Percentiles rank a stretch among this genome's conserved stretches.
These are phyloP conservation scores for Chalciporus chontae DNA, from an alignment of 768 basidiomycete genomes.

Conservation along the genomic window DNA sequence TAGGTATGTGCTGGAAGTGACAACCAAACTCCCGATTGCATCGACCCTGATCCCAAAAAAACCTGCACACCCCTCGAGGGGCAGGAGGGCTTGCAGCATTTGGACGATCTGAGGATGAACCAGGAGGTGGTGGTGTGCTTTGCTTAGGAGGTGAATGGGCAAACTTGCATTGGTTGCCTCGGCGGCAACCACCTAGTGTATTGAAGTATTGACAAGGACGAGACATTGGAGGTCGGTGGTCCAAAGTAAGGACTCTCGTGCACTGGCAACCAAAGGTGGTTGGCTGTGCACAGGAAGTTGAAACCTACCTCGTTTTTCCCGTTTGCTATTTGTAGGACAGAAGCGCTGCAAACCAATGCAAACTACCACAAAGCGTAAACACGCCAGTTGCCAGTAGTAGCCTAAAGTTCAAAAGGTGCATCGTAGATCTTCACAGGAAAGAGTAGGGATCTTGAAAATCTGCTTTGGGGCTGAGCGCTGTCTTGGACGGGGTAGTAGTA, in stretches of 20 bases:
- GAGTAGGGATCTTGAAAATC: too few species aligned
- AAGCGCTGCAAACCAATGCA: neutral
- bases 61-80: conserved; percentile 42
- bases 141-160: conserved; percentile 21
- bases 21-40: conserved; percentile 49
- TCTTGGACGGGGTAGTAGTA: neutral
- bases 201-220: conserved; percentile 40
- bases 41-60: conserved; percentile 44
- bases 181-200: conserved; percentile 44
- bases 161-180: conserved; percentile 40
- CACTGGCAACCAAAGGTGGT: neutral
- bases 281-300: neutral
- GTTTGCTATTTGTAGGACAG: neutral
- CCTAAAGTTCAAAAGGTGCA: too few species aligned
- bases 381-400: too few species aligned
- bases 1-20: conserved; percentile 36
- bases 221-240: conserved; percentile 21
- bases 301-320: neutral
- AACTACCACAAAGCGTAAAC: neutral
- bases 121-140: conserved; percentile 14
- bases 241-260: neutral
- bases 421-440: neutral
- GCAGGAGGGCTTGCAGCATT: conserved; percentile 17
- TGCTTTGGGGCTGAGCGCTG: too few species aligned
- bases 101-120: conserved; percentile 8